Evolutionary conservation across 345 rosid genomes (phyloP).

Genomic region (Gossypium longicalyx): DNA sequence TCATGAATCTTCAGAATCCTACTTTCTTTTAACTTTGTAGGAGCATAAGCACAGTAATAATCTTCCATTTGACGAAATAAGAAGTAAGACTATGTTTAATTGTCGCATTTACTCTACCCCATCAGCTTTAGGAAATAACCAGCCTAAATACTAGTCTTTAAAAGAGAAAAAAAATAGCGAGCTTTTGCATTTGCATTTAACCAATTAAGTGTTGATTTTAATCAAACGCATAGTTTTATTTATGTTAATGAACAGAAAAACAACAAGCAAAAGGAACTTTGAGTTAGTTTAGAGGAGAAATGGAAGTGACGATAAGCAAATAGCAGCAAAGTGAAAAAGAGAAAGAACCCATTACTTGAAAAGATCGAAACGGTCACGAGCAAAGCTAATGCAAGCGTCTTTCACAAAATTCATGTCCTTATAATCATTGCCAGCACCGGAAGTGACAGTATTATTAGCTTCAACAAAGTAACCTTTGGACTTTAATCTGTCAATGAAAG

Average conservation of each 20-base stretch:
- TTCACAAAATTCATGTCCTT: conserved; percentile 55
- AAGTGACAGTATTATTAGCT: background rate
- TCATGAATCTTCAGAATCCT: background rate
- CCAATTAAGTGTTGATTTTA: background rate
- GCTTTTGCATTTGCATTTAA: background rate
- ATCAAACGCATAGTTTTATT: background rate
- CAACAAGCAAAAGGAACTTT: background rate
- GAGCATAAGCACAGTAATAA: background rate
- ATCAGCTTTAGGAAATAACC: background rate
- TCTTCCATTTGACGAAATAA: background rate
- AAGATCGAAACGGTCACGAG: conserved; percentile 80
- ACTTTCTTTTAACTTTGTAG: background rate
- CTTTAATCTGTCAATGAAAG: conserved; percentile 2
- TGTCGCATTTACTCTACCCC: background rate
- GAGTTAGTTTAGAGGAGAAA: background rate
- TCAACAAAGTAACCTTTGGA: background rate
- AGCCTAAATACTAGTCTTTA: background rate
- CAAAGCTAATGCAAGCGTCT: conserved; percentile 80
- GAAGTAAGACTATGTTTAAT: background rate
- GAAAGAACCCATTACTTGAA: conserved; percentile 40
- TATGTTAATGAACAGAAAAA: background rate
- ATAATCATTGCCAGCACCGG: conserved; percentile 24
- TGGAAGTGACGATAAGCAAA: background rate
- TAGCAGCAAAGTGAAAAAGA: background rate
- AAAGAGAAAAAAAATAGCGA: background rate